Percentiles rank a stretch among this genome's conserved stretches.
Conservation (phyloP, 345 rosid species). For the Gossypium raimondii region DNA sequence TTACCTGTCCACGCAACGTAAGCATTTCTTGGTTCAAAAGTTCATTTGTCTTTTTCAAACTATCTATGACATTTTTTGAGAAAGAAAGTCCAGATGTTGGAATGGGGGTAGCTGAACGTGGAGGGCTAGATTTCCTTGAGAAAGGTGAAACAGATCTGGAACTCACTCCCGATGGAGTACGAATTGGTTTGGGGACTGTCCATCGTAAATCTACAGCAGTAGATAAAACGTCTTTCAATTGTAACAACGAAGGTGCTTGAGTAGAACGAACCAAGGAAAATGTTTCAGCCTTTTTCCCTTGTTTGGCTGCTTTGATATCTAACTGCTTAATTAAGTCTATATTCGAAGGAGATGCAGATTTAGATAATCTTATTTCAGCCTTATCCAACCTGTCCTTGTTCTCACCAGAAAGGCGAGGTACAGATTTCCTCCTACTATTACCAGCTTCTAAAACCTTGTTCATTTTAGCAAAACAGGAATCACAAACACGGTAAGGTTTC, state of each 20-base stretch:
- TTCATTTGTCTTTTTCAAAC: conserved; percentile 93
- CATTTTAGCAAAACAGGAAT: conserved; percentile 70
- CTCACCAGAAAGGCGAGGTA: conserved; percentile 90
- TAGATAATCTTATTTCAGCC: conserved; percentile 73
- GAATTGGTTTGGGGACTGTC: conserved; percentile 61
- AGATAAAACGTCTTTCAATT: conserved; percentile 72
- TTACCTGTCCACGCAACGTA: conserved; percentile 87
- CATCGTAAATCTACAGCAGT: conserved; percentile 60
- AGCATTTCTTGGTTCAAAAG: conserved; percentile 86
- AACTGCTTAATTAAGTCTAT: conserved; percentile 89
- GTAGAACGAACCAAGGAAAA: conserved; percentile 69
- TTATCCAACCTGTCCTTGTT: conserved; percentile 84
- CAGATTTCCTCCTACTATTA: conserved; percentile 47
- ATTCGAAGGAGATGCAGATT: conserved; percentile 64
- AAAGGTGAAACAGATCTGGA: conserved; percentile 97
- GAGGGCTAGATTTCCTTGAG: conserved; percentile 91
- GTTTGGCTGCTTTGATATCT: conserved; percentile 89
- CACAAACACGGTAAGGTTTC: conserved; percentile 91
- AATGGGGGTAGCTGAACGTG: conserved; percentile 91
- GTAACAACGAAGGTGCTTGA: conserved; percentile 74
- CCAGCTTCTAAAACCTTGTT: conserved; percentile 64
- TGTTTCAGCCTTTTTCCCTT: conserved; percentile 71
- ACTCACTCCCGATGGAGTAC: conserved; percentile 69
- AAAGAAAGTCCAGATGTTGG: conserved; percentile 80
- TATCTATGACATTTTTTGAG: conserved; percentile 69